Conservation (phyloP, 2,329 filamentous ascomycete species). For the Paramyrothecium roridum region DNA sequence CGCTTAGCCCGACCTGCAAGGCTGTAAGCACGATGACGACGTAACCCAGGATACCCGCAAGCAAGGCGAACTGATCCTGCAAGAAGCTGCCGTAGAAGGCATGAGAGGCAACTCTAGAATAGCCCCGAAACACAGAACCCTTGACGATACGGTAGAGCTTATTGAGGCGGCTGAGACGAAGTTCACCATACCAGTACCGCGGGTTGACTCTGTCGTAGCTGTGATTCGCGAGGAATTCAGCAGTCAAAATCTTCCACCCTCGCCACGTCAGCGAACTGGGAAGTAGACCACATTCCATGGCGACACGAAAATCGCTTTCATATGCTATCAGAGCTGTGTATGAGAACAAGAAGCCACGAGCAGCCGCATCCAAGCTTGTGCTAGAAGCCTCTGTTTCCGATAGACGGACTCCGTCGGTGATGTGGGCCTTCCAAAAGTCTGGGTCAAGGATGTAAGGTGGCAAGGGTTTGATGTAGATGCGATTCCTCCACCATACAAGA, state of each 20-base stretch:
- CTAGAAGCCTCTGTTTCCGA: slow-evolving; percentile 6
- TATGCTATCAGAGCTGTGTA: slow-evolving; percentile 33
- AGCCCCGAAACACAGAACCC: background rate
- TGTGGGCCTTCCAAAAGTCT: slow-evolving; percentile 28
- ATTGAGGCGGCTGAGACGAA: slow-evolving; percentile 34
- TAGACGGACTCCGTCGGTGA: slow-evolving; percentile 8
- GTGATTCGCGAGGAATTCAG: slow-evolving; percentile 17
- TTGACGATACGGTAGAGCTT: slow-evolving; percentile 32
- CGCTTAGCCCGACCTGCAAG: background rate
- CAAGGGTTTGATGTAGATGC: slow-evolving; percentile 35
- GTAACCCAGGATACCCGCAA: background rate
- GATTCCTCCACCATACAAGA: slow-evolving; percentile 33
- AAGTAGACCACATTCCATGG: slow-evolving; percentile 27
- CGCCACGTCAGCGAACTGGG: slow-evolving; percentile 30
- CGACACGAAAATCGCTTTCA: slow-evolving; percentile 35
- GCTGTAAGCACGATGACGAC: background rate
- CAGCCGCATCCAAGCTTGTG: slow-evolving; percentile 5
- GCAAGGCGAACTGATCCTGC: background rate
- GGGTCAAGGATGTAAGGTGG: slow-evolving; percentile 35
- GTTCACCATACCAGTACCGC: slow-evolving; percentile 37
- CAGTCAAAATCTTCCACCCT: slow-evolving; percentile 27
- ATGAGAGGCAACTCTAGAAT: background rate
- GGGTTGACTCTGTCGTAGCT: slow-evolving; percentile 24
- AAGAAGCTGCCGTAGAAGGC: background rate
- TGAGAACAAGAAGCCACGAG: slow-evolving; percentile 33